A percentile compares a stretch with the other conserved stretches of the same genome.
phyloP scores from a whole-genome alignment of 108 stramenopile genomes.

The Cyclotella distinguenda region DNA sequence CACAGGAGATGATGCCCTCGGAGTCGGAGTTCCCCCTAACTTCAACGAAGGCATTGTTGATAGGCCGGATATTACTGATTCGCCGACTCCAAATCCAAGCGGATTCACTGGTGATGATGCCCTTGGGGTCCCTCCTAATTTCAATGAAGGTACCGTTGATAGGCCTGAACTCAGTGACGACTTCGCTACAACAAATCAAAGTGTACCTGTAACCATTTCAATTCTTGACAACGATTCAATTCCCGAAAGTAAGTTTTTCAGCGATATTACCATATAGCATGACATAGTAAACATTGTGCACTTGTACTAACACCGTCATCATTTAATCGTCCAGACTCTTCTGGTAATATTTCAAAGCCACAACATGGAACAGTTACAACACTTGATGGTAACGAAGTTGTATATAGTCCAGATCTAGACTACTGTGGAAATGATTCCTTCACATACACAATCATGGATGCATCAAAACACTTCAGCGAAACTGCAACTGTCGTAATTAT shows the following conservation, averaged over 20 bases:
- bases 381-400: conserved; percentile 6
- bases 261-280: too few species aligned
- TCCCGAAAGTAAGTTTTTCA: conserved; percentile 10
- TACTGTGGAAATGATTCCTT: conserved; percentile 35
- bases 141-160: not conserved
- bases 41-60: not conserved
- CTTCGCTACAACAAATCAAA: not conserved
- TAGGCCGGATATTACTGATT: not conserved
- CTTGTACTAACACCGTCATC: not conserved
- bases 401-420: conserved; percentile 21
- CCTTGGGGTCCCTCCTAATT: not conserved
- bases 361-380: conserved; percentile 12
- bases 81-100: not conserved
- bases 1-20: too few species aligned
- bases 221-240: conserved; percentile 4
- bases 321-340: conserved; percentile 2
- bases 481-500: conserved; percentile 18
- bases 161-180: conserved; percentile 2
- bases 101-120: not conserved
- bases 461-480: not conserved
- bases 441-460: conserved; percentile 21
- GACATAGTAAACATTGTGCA: not conserved
- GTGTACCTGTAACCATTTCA: not conserved
- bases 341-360: conserved; percentile 13
- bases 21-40: conserved; percentile 3